These are phyloP conservation scores for Lizonia empirigonia DNA, from an alignment of 2,329 filamentous ascomycete species.

Conservation along the genomic window DNA sequence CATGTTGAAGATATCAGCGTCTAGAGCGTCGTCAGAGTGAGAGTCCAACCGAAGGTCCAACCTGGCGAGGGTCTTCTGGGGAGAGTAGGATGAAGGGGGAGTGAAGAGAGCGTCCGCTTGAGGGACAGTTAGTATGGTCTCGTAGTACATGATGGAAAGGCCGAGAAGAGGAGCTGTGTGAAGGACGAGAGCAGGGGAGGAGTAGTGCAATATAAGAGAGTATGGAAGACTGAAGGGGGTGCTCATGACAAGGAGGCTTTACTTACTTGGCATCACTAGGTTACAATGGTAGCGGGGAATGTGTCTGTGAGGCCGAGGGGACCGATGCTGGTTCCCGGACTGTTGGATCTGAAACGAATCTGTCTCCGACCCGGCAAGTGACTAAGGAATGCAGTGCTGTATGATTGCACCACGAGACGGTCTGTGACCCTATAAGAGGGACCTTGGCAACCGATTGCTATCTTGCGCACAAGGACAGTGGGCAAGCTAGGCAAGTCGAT, in stretches of 20 bases:
- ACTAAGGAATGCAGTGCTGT: slow-evolving; percentile 44
- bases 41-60: slow-evolving; percentile 47
- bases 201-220: slow-evolving; percentile 34
- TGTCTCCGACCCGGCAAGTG: slow-evolving; percentile 44
- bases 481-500: slow-evolving; percentile 43
- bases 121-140: slow-evolving; percentile 47
- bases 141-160: slow-evolving; percentile 42
- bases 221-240: slow-evolving; percentile 23
- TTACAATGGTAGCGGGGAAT: slow-evolving; percentile 47
- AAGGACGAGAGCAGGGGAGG: slow-evolving; percentile 20
- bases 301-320: slow-evolving; percentile 41
- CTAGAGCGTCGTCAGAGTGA: slow-evolving; percentile 50
- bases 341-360: slow-evolving; percentile 48
- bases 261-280: slow-evolving; percentile 51
- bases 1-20: slow-evolving; percentile 57
- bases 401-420: slow-evolving; percentile 47
- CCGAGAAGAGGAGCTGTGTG: slow-evolving; percentile 7
- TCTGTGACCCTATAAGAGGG: slow-evolving; percentile 46
- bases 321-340: slow-evolving; percentile 41
- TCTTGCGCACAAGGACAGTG: slow-evolving; percentile 41
- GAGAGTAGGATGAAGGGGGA: slow-evolving; percentile 50
- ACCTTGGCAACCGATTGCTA: slow-evolving; percentile 41
- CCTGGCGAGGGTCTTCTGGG: slow-evolving; percentile 46
- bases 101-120: slow-evolving; percentile 52
- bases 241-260: slow-evolving; percentile 42